phyloP scores from a whole-genome alignment of 2,329 filamentous ascomycete genomes.

The Phialocephala sp. region DNA sequence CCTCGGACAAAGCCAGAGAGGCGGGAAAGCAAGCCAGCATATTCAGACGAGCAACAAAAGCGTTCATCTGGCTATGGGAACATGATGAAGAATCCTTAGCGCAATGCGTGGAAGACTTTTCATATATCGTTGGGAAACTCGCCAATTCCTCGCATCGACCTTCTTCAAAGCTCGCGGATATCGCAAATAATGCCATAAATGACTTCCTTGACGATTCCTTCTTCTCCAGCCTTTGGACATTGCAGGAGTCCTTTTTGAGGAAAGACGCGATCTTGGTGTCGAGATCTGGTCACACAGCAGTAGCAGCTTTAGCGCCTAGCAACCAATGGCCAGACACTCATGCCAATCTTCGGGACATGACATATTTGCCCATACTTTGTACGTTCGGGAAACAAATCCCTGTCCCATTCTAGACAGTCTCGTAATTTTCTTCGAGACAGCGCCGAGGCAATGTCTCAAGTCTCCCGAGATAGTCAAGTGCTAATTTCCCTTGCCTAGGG shows the following conservation, averaged over 20 bases:
- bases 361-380: neutral
- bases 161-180: constrained; percentile 4
- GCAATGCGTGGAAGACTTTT: constrained; percentile 10
- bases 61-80: constrained; percentile 7
- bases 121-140: constrained; percentile 6
- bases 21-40: constrained; percentile 6
- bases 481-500: neutral
- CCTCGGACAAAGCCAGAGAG: neutral
- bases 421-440: too few species aligned
- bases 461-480: too few species aligned
- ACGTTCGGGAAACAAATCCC: too few species aligned
- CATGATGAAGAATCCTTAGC: constrained; percentile 6
- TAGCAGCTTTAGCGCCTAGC: neutral
- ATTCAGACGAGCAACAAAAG: constrained; percentile 2
- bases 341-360: constrained; percentile 1
- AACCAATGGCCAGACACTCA: neutral
- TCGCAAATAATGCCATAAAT: constrained; percentile 1
- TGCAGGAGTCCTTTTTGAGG: neutral
- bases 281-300: neutral
- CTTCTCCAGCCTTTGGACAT: constrained; percentile 2
- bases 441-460: too few species aligned
- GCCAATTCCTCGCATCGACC: neutral
- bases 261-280: constrained; percentile 1
- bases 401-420: too few species aligned
- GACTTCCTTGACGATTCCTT: constrained; percentile 5